Evolutionary conservation across 1,139 yeast genomes (phyloP).

Genomic region (Wickerhamomyces sp.): DNA sequence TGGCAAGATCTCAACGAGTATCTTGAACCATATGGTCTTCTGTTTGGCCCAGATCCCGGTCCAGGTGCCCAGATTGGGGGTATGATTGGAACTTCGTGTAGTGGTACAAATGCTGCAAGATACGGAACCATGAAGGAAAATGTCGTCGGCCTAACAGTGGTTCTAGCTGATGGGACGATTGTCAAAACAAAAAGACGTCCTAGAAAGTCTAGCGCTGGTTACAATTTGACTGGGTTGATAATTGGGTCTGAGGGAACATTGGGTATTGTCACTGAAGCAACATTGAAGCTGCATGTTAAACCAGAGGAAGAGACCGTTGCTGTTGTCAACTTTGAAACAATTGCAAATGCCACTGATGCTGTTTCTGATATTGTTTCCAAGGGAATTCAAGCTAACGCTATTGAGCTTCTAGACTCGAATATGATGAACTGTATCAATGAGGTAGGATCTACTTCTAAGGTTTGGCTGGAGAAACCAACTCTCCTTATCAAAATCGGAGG

Average conservation of each 20-base stretch:
- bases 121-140: constrained; percentile 72
- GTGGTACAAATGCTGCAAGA: constrained; percentile 68
- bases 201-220: constrained; percentile 74
- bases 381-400: constrained; percentile 60
- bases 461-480: constrained; percentile 58
- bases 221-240: constrained; percentile 61
- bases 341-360: constrained; percentile 55
- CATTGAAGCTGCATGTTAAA: constrained; percentile 59
- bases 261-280: constrained; percentile 72
- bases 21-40: constrained; percentile 23
- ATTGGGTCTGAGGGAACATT: constrained; percentile 76
- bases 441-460: constrained; percentile 35
- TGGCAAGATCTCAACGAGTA: constrained; percentile 62
- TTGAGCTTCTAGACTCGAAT: constrained; percentile 54
- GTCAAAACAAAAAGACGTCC: constrained; percentile 66
- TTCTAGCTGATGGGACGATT: constrained; percentile 65
- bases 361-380: constrained; percentile 48
- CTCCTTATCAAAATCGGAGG: constrained; percentile 65
- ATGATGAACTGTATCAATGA: constrained; percentile 50
- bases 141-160: constrained; percentile 53
- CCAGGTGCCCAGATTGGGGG: constrained; percentile 75
- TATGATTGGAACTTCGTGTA: constrained; percentile 64
- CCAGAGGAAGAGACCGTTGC: constrained; percentile 63
- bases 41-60: constrained; percentile 73
- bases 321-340: constrained; percentile 51